Evolutionary conservation across 2,329 filamentous ascomycete genomes (phyloP), one percentile per base, ranked within the genome.

Genomic region (Ascochyta koolunga): DNA sequence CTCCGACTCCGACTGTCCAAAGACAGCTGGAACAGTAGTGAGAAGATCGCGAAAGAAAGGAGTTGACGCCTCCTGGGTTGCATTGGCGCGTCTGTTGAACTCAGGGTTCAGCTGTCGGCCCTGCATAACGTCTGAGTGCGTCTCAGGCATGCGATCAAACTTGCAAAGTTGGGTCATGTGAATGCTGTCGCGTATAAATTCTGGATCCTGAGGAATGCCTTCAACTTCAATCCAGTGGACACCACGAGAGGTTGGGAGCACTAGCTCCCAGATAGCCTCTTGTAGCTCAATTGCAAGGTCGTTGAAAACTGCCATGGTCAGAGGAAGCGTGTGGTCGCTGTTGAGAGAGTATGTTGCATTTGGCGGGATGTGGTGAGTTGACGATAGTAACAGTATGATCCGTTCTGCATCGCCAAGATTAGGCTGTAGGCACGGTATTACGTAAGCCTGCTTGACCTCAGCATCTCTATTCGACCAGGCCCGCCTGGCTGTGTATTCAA

Each of bases 211-310:
- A 16, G 31, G 31, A 7, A 33, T 33, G 31, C 31, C 31, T n/a
- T 33, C 31, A 16, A 33, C 31, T 33, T 33, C 31, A 8, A 33
- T 18, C 31, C 31, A 33, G 31, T 33, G 31, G 15, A 33, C 31
- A 5, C 31, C 31, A 33, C 31, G 31, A 33, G 31, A 33, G 9
- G 31, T 33, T 25, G 44, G 44, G 6, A 47, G 32, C 32, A 47
- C 44, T 24, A 37, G 32, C 22, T 47, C 6, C 44, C 35, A 47
- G 15, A 48, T 48, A 2, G 35, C 35, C 16, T 48, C 33, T 27
- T 48, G 45, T 15, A 48, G 25, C 45, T 48, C 45, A 24, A 48
- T 15, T 39, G 45, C 45, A 39, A 48, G 45, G 45, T 48, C 45
- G 33, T 40, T 48, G 33, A 48, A 48, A 31, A 48, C 16, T 16